Evolutionary conservation across 2,329 filamentous ascomycete species (phyloP).

Genomic region (Colletotrichum limetticola): DNA sequence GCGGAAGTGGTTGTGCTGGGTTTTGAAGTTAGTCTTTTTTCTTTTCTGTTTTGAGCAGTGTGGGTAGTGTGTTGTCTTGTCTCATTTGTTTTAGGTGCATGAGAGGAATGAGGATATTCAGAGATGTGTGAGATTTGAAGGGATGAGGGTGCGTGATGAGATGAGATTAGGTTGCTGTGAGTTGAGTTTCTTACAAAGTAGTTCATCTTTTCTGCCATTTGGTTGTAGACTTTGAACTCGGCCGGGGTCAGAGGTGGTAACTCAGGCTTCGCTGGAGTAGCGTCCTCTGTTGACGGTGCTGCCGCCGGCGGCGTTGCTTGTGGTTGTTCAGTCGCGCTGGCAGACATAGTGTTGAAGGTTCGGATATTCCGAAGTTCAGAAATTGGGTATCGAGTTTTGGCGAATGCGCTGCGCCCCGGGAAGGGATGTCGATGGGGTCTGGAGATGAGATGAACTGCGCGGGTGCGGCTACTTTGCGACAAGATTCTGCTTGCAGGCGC

Average conservation of each 20-base stretch:
- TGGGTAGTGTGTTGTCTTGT: neutral
- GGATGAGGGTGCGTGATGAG: neutral
- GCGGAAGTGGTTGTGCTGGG: conserved; percentile 81
- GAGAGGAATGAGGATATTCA: neutral
- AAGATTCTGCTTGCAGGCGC: neutral
- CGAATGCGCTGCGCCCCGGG: neutral
- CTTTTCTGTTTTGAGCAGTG: neutral
- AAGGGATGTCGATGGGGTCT: neutral
- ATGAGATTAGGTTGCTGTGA: neutral
- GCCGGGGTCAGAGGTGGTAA: conserved; percentile 72
- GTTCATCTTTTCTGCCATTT: conserved; percentile 80
- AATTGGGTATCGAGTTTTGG: no score
- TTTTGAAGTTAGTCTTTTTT: conserved; percentile 27
- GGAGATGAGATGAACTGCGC: conserved; percentile 4
- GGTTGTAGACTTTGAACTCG: conserved; percentile 78
- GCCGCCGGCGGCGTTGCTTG: neutral
- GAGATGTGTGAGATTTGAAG: neutral
- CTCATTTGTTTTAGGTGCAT: neutral
- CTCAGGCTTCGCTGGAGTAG: neutral
- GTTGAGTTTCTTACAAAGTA: conserved; percentile 65
- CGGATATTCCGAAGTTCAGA: neutral
- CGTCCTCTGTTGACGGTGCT: neutral
- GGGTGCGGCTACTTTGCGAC: neutral
- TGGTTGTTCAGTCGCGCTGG: conserved; percentile 17
- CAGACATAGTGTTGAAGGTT: neutral